phyloP scores from a whole-genome alignment of 2,329 filamentous ascomycete genomes.

The Ophiocordyceps australis region DNA sequence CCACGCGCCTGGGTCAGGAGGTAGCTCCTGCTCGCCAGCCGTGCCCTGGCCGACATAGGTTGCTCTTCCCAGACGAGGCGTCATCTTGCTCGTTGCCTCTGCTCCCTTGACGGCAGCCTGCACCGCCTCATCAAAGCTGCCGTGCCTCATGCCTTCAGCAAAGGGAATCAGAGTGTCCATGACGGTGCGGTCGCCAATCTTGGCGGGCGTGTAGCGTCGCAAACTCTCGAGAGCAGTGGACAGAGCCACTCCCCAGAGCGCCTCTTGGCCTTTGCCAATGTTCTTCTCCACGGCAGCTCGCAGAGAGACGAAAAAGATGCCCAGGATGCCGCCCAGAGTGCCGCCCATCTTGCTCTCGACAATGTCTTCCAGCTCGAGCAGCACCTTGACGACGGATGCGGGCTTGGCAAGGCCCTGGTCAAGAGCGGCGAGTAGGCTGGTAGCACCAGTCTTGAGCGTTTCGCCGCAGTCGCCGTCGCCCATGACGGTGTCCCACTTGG shows the following conservation, averaged over 20 bases:
- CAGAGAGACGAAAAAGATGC: slow-evolving; percentile 86
- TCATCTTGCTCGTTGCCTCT: slow-evolving; percentile 79
- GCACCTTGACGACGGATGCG: slow-evolving; percentile 29
- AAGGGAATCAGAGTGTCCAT: slow-evolving; percentile 86
- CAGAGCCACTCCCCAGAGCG: slow-evolving; percentile 52
- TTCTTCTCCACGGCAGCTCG: no score
- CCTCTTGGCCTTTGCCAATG: no score
- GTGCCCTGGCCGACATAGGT: slow-evolving; percentile 23
- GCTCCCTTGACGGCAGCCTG: slow-evolving; percentile 58
- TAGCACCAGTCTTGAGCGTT: slow-evolving; percentile 70
- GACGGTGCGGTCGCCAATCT: slow-evolving; percentile 75
- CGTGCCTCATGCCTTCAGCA: slow-evolving; percentile 51
- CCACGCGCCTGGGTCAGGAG: no score
- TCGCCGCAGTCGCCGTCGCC: slow-evolving; percentile 85
- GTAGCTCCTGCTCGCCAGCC: no score
- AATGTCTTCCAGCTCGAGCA: no score
- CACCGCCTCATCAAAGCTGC: slow-evolving; percentile 54
- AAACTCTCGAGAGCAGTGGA: slow-evolving; percentile 53
- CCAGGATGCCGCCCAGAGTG: slow-evolving; percentile 42
- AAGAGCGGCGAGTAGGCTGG: slow-evolving; percentile 33
- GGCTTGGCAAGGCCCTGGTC: slow-evolving; percentile 24
- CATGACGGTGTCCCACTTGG: slow-evolving; percentile 62
- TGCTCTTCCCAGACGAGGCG: slow-evolving; percentile 56
- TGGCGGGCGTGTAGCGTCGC: slow-evolving; percentile 72
- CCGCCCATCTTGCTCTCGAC: slow-evolving; percentile 42